These are phyloP conservation scores for Drechslerella stenobrocha DNA, from an alignment of 2,329 filamentous ascomycete species.

Conservation along the genomic window DNA sequence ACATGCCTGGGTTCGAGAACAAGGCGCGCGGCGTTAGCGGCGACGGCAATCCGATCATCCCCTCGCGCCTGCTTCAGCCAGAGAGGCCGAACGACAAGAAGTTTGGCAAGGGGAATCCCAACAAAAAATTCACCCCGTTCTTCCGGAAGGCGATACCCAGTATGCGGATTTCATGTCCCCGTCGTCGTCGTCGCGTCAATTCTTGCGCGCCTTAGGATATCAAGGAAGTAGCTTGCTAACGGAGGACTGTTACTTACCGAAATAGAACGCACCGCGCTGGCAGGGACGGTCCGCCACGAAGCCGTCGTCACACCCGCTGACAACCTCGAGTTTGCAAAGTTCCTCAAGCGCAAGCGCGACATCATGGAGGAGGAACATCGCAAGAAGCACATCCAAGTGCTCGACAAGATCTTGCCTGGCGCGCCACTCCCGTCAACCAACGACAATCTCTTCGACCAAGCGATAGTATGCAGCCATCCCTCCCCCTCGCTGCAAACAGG, in stretches of 20 bases:
- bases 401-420: slow-evolving; percentile 61
- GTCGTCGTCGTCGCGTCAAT: neutral
- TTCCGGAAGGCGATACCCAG: slow-evolving; percentile 74
- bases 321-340: slow-evolving; percentile 57
- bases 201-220: neutral
- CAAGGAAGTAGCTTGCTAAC: neutral
- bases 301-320: slow-evolving; percentile 53
- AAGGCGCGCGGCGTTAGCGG: slow-evolving; percentile 54
- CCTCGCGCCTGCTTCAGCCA: slow-evolving; percentile 51
- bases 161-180: slow-evolving; percentile 57
- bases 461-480: slow-evolving; percentile 12
- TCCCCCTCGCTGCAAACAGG: neutral
- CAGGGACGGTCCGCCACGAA: slow-evolving; percentile 74
- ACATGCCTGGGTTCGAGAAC: slow-evolving; percentile 73
- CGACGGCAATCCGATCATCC: slow-evolving; percentile 53
- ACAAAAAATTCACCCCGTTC: slow-evolving; percentile 65
- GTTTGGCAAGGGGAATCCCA: slow-evolving; percentile 13
- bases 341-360: slow-evolving; percentile 56
- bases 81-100: slow-evolving; percentile 50
- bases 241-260: neutral
- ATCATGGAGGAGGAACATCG: slow-evolving; percentile 60
- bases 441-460: slow-evolving; percentile 26
- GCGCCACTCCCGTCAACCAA: slow-evolving; percentile 54
- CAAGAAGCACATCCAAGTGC: slow-evolving; percentile 60
- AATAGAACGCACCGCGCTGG: slow-evolving; percentile 75